These are phyloP conservation scores for Yarrowia sp. DNA, from an alignment of 805 yeast species.

Conservation along the genomic window DNA sequence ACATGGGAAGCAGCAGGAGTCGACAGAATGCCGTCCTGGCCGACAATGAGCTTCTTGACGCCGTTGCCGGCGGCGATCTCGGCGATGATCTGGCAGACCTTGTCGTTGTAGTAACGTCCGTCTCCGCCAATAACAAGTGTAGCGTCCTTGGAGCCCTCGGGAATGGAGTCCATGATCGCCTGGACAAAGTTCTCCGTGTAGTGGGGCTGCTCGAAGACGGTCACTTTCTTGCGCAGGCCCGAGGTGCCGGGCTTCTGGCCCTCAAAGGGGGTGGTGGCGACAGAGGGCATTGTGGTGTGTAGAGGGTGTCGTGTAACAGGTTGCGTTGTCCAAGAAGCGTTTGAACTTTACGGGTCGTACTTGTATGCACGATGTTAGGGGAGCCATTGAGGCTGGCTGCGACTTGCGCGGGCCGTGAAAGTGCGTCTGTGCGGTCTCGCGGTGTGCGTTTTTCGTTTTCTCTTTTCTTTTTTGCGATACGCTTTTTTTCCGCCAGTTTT, in stretches of 20 bases:
- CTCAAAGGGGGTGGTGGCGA: constrained; percentile 68
- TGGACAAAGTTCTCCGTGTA: constrained; percentile 95
- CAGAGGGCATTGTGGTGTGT: constrained; percentile 30
- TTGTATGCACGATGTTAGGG: too few relatives aligned
- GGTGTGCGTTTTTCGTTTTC: too few relatives aligned
- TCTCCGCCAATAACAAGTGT: constrained; percentile 94
- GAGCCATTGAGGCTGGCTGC: too few relatives aligned
- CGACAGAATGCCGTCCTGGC: constrained; percentile 82
- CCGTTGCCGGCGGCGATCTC: constrained; percentile 89
- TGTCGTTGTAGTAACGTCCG: constrained; percentile 86
- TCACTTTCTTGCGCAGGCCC: constrained; percentile 89
- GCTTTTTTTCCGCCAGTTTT: too few relatives aligned
- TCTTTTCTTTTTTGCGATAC: too few relatives aligned
- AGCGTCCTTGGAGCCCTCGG: constrained; percentile 76
- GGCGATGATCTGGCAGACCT: constrained; percentile 76
- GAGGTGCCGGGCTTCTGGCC: constrained; percentile 99
- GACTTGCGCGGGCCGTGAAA: too few relatives aligned
- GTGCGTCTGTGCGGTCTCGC: too few relatives aligned
- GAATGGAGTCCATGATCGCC: constrained; percentile 78
- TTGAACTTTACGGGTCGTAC: constrained; percentile 7
- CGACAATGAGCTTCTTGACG: constrained; percentile 77
- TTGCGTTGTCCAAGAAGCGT: constrained; percentile 20
- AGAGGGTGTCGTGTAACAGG: neutral
- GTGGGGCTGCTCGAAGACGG: constrained; percentile 70
- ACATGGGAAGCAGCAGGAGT: constrained; percentile 97